Percentiles rank a stretch among this genome's conserved stretches.
Conservation (phyloP, 345 rosid species). For the Aurinia saxatilis region DNA sequence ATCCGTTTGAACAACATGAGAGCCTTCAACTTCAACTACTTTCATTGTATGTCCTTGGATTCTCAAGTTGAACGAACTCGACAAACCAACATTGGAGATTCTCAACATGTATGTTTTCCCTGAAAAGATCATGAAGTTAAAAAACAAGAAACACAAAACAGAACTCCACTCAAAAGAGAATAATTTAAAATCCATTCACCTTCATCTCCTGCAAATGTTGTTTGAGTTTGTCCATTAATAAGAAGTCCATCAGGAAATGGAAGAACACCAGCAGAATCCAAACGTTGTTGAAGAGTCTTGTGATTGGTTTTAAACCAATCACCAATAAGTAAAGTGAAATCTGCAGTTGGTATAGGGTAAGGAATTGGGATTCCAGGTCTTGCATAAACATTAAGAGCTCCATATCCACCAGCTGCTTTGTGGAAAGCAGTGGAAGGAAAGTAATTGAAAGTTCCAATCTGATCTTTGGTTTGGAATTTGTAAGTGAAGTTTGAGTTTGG, state of each 20-base stretch:
- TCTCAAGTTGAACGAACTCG: conserved; percentile 69
- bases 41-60: conserved; percentile 75
- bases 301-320: conserved; percentile 84
- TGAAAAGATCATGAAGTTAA: conserved; percentile 22
- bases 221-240: conserved; percentile 48
- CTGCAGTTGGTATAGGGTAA: conserved; percentile 54
- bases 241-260: conserved; percentile 63
- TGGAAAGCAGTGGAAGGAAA: conserved; percentile 79
- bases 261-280: conserved; percentile 65
- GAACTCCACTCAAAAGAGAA: neutral
- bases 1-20: conserved; percentile 59
- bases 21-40: conserved; percentile 90
- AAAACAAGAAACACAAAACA: neutral
- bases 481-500: conserved; percentile 80
- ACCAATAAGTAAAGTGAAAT: conserved; percentile 71
- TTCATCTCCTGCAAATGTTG: conserved; percentile 53
- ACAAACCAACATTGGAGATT: conserved; percentile 74
- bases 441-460: conserved; percentile 75
- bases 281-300: conserved; percentile 28
- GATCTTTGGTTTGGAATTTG: conserved; percentile 84
- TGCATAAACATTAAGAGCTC: conserved; percentile 53
- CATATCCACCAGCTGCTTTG: conserved; percentile 83
- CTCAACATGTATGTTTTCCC: conserved; percentile 87
- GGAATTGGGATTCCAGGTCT: conserved; percentile 78
- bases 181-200: conserved; percentile 24